Evolutionary conservation across 441 rosid species (phyloP).

Genomic region (Cnidoscolus chayamansa): DNA sequence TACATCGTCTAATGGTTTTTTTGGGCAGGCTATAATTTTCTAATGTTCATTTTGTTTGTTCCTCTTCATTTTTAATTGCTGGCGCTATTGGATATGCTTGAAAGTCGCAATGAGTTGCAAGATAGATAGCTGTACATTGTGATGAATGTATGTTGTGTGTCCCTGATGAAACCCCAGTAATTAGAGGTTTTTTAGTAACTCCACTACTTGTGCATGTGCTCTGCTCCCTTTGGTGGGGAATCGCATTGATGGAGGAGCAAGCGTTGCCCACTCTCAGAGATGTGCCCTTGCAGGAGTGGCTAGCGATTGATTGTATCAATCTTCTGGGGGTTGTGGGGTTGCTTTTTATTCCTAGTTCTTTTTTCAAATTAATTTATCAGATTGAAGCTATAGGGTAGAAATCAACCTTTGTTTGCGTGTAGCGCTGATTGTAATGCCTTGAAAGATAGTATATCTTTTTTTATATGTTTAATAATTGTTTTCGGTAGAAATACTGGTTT

Average conservation of each 20-base stretch:
- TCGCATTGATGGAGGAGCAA: constrained; percentile 6
- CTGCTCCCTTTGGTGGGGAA: constrained; percentile 3
- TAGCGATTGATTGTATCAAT: neutral
- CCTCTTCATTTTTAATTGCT: neutral
- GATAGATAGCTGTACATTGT: neutral
- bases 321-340: neutral
- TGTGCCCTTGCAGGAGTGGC: neutral
- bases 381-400: neutral
- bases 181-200: neutral
- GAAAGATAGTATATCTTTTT: no score
- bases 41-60: constrained; percentile 15
- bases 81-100: neutral
- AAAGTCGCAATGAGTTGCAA: neutral
- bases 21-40: constrained; percentile 7
- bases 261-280: constrained; percentile 10
- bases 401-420: no score
- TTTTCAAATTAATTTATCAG: no score
- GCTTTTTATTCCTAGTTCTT: no score
- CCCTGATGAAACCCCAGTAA: neutral
- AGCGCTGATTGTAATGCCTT: no score
- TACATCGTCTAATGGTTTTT: constrained; percentile 19
- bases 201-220: constrained; percentile 13
- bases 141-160: neutral
- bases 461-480: no score
- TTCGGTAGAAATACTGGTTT: no score